phyloP scores from a whole-genome alignment of 371 early-diverging fungal genomes.

The Saksenaea oblongispora region DNA sequence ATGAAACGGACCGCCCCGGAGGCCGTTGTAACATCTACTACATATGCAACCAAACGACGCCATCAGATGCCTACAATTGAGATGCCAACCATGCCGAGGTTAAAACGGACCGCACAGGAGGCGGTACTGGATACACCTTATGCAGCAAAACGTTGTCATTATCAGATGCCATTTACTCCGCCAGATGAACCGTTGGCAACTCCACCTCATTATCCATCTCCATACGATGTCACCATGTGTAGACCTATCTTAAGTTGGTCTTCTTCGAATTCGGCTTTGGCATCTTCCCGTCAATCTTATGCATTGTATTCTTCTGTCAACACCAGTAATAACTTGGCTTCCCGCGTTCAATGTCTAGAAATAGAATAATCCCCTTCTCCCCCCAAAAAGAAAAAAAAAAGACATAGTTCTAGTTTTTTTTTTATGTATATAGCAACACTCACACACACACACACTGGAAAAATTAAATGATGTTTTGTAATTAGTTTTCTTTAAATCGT shows the following conservation, averaged over 20 bases:
- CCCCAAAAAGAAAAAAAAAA: too few species aligned
- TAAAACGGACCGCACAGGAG: conserved; percentile 7
- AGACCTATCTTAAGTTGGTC: conserved; percentile 7
- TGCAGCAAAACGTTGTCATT: background rate
- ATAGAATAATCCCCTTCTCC: conserved; percentile 1
- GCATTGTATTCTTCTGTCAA: background rate
- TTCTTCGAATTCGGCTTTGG: background rate
- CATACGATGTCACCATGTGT: conserved; percentile 1
- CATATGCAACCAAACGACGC: conserved; percentile 2
- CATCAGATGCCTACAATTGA: conserved; percentile 2
- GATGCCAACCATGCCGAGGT: conserved; percentile 4
- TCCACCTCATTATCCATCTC: background rate
- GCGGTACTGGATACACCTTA: conserved; percentile 4
- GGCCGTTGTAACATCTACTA: background rate
- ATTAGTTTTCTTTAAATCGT: background rate
- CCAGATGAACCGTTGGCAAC: background rate
- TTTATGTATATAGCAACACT: background rate
- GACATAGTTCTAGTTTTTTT: too few species aligned
- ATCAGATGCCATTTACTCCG: conserved; percentile 3
- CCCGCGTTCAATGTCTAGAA: conserved; percentile 11
- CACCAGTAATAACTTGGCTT: conserved; percentile 1
- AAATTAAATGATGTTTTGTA: background rate
- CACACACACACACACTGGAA: background rate
- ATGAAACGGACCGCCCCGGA: background rate
- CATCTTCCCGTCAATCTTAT: background rate